These are phyloP conservation scores for Piper longum DNA, from an alignment of 164 flowering plant species.

Conservation along the genomic window DNA sequence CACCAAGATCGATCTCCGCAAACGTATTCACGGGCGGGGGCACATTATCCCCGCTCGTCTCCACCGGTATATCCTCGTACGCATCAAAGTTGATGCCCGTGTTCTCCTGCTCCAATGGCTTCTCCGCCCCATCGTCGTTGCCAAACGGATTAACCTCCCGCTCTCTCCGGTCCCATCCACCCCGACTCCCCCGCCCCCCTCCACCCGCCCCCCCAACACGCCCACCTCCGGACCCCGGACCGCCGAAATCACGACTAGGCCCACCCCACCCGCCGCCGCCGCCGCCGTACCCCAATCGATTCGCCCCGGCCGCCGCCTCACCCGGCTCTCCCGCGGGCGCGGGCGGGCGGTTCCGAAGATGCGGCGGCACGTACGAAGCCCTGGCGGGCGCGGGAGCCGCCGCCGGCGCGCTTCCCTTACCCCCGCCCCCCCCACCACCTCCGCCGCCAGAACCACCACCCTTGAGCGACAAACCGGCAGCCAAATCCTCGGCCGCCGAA, in stretches of 20 bases:
- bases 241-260: slow-evolving; percentile 11
- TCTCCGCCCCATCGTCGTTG: slow-evolving; percentile 26
- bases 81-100: slow-evolving; percentile 73
- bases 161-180: slow-evolving; percentile 37
- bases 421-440: too few species aligned
- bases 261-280: slow-evolving; percentile 10
- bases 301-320: slow-evolving; percentile 8
- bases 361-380: slow-evolving; percentile 68
- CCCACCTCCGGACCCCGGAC: slow-evolving; percentile 14
- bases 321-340: slow-evolving; percentile 3
- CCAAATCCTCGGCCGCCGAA: slow-evolving; percentile 1
- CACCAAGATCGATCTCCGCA: slow-evolving; percentile 66
- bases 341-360: slow-evolving; percentile 33
- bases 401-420: too few species aligned
- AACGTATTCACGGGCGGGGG: slow-evolving; percentile 62
- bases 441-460: slow-evolving; percentile 13
- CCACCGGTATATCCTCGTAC: slow-evolving; percentile 71
- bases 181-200: slow-evolving; percentile 23
- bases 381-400: slow-evolving; percentile 16
- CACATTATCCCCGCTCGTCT: slow-evolving; percentile 64
- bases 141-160: slow-evolving; percentile 56
- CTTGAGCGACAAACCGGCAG: slow-evolving; percentile 22
- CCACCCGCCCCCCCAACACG: slow-evolving; percentile 2
- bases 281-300: slow-evolving; percentile 14
- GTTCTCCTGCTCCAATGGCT: slow-evolving; percentile 31